phyloP scores from a whole-genome alignment of 176 grass and related monocot species.

The Luzula sylvatica region DNA sequence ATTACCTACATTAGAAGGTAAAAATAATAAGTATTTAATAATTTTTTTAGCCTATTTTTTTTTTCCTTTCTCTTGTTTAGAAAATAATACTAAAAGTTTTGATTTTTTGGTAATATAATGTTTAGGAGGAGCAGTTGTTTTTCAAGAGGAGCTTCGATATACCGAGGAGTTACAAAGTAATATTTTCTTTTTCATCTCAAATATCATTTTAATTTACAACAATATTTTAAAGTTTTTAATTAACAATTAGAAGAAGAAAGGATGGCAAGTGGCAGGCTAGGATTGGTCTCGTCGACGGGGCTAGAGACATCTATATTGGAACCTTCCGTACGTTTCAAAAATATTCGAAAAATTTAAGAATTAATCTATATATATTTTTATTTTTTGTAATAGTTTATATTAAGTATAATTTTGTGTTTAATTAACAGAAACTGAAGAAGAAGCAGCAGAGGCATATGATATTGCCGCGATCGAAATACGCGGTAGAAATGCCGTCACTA shows the following conservation, averaged over 20 bases:
- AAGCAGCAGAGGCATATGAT: slow-evolving; percentile 92
- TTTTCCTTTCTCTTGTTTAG: not conserved
- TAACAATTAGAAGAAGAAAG: slow-evolving; percentile 68
- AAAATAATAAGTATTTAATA: slow-evolving; percentile 11
- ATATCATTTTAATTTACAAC: slow-evolving; percentile 7
- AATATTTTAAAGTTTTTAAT: slow-evolving; percentile 12
- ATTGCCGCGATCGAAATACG: slow-evolving; percentile 89
- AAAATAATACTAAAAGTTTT: not conserved
- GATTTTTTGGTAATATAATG: not conserved
- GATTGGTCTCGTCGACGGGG: slow-evolving; percentile 80
- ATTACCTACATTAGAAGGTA: slow-evolving; percentile 91
- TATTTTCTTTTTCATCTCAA: slow-evolving; percentile 23
- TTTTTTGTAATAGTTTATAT: not conserved
- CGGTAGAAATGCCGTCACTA: slow-evolving; percentile 80
- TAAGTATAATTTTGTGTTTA: slow-evolving; percentile 16
- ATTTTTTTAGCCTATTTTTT: not conserved
- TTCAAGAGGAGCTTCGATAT: slow-evolving; percentile 93
- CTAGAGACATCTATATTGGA: slow-evolving; percentile 95
- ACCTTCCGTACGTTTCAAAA: slow-evolving; percentile 61
- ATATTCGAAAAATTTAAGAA: not conserved
- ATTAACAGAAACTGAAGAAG: slow-evolving; percentile 86
- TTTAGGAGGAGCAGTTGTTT: slow-evolving; percentile 92
- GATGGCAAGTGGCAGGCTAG: slow-evolving; percentile 96
- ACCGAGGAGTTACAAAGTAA: slow-evolving; percentile 97
- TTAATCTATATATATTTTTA: not conserved